These are phyloP conservation scores for Plasmodium inui DNA, from an alignment of 169 alveolate species.

Conservation along the genomic window DNA sequence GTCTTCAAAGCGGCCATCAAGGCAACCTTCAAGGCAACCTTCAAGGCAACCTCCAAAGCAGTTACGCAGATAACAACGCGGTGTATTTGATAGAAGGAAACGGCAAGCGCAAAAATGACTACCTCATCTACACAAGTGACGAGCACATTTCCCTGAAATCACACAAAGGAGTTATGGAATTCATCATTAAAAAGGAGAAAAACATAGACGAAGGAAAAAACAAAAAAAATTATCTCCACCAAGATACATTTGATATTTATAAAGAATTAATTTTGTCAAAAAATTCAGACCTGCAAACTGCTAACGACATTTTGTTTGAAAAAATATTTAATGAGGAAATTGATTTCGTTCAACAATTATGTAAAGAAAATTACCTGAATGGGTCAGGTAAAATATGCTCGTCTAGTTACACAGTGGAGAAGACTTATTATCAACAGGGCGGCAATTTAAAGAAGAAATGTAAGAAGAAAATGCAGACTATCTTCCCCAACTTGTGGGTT, in stretches of 20 bases:
- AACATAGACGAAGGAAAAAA: background rate
- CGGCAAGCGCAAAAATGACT: constrained; percentile 7
- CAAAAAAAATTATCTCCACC: constrained; percentile 1
- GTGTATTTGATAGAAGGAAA: constrained; percentile 44
- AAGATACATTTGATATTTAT: constrained; percentile 33
- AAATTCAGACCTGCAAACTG: background rate
- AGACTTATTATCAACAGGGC: background rate
- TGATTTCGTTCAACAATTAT: constrained; percentile 51
- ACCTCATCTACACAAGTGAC: constrained; percentile 46
- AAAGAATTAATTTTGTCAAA: constrained; percentile 55
- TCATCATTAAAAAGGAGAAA: constrained; percentile 10
- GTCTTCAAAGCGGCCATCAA: too few relatives aligned
- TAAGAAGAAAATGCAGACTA: background rate
- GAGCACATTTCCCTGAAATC: constrained; percentile 37
- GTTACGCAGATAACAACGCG: background rate
- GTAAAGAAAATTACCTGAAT: constrained; percentile 21
- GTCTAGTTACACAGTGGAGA: background rate
- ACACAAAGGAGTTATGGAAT: constrained; percentile 56
- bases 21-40: background rate
- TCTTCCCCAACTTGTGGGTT: constrained; percentile 49
- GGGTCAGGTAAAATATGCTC: constrained; percentile 2
- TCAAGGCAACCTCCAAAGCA: background rate
- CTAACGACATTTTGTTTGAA: constrained; percentile 40
- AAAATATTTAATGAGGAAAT: constrained; percentile 74
- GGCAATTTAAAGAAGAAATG: background rate